Base-by-base conservation (phyloP, 257 asterid genomes). In the Rehmannia glutinosa region DNA sequence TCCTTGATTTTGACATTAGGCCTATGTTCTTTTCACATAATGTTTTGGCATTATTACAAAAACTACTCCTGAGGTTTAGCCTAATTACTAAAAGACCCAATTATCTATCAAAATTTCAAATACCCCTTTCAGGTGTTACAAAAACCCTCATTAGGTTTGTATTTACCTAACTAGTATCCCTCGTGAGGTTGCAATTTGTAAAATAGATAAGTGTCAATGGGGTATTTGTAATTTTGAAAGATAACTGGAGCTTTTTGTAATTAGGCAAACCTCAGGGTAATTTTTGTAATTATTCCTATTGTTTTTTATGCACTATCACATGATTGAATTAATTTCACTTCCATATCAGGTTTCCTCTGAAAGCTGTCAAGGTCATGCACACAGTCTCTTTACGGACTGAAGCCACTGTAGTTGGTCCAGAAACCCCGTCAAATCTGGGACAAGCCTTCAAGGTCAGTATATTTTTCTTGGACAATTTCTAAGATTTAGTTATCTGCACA, bases 341-440 rank as follows among this genome's bases (percentile, higher is more conserved):
- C 62, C 46, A 24, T 69, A 16, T 32, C 62, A 84, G 97, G 81
- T 93, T 82, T 77, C 97, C 97, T 52, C 79, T 90, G 73, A 93
- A 93, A 81, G 97, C 99, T 51, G 97, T 75, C 68, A 91, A 92
- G 79, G 99, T 90, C 73, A 91, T 90, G 99, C 99, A 94, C 78
- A 88, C 97, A 0, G 97, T 92, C 54, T 88, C 97, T 55, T 75
- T 91, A 65, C 78, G 95, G 63, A 94, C 97, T 49, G 97, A 94
- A 82, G 96, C 97, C 74, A 85, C 93, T 33, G 79, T 91, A 19
- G 82, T 70, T 74, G 88, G 93, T 59, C 78, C 96, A 46, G 80
- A 83, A 82, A 80, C 85, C 28, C 92, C 96, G 10, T 68, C 90
- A 27, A 85, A 94, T 75, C 96, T 85, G 38, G 97, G 97, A 39